Evolutionary conservation across 305 asterid genomes (phyloP), one percentile per base, ranked within the genome.

Genomic region (Fraxinus angustifolia): DNA sequence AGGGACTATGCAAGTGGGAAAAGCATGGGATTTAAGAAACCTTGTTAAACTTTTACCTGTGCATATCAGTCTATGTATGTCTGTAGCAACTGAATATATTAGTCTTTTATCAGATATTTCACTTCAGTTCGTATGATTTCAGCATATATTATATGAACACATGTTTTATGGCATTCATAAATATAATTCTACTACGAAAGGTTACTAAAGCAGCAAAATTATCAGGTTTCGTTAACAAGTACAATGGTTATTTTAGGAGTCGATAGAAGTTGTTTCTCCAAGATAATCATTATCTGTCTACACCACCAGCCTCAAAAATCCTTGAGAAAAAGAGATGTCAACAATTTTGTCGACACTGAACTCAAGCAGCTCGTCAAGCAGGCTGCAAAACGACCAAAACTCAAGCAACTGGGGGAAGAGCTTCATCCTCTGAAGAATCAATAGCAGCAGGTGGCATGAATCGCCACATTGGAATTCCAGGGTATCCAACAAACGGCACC

Each of bases 21-120:
- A 60, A 83, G 83, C 31, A 88, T 88, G 91, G 91, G 91, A 6
- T 93, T 93, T 88, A 89, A 90, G 75, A 80, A 71, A 75, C 95
- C 93, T 14, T 93, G 34, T 88, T 89, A 23, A 84, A 87, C 73
- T 26, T 6, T 26, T 26, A 10, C 4, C 68, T 19, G 7, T 19
- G 12, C 2, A 5, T 58, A 58, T 7, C 30, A 58, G 30, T 19
- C 19, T 17, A 28, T 30, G 8, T 0, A 26, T 12, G 8, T 26
- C 2, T 67, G 3, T 21, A 3, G 3, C 67, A 56, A 56, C 28
- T 17, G 11, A 19, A 58, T 58, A 8, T 6, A 6, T 53, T 4
- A 5, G 11, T 7, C 30, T 58, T 58, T 50, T 4, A 67, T 28
- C 73, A 67, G 38, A 28, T 17, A 28, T 28, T 26, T 30, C 73